Conservation (phyloP, 352 stramenopile genomes). For the Phytophthora palmivora region DNA sequence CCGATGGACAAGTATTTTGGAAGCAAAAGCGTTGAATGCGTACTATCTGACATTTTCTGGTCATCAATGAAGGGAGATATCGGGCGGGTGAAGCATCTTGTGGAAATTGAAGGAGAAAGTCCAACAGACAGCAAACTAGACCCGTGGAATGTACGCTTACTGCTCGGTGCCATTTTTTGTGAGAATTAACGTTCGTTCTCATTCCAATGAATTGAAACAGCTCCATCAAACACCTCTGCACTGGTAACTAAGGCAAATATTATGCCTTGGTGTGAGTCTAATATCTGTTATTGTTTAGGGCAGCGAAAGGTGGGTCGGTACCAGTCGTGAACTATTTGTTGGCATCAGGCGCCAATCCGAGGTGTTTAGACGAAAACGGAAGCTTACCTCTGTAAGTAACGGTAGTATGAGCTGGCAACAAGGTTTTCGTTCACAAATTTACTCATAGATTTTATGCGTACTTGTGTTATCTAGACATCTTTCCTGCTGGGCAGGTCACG, state of each 20-base stretch:
- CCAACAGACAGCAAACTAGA: slow-evolving; percentile 56
- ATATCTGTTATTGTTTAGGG: slow-evolving; percentile 36
- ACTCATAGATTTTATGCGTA: background rate
- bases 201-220: too few species aligned
- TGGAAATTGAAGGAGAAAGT: slow-evolving; percentile 62
- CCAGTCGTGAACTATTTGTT: slow-evolving; percentile 68
- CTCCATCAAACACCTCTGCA: slow-evolving; percentile 78
- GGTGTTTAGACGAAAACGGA: slow-evolving; percentile 69
- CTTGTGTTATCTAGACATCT: slow-evolving; percentile 63
- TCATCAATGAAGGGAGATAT: slow-evolving; percentile 69
- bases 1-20: slow-evolving; percentile 78
- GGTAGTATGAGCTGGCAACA: background rate
- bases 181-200: background rate
- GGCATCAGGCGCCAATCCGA: slow-evolving; percentile 50
- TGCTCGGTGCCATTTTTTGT: background rate
- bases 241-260: slow-evolving; percentile 41
- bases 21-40: slow-evolving; percentile 50
- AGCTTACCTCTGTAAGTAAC: slow-evolving; percentile 68
- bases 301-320: slow-evolving; percentile 63
- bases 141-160: slow-evolving; percentile 62
- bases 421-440: background rate
- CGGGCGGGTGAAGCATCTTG: slow-evolving; percentile 57
- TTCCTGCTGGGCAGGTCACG: slow-evolving; percentile 71
- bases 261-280: too few species aligned
- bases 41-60: slow-evolving; percentile 78